A percentile compares a stretch with the other conserved stretches of the same genome.
Evolutionary conservation across 805 yeast genomes (phyloP).

Genomic region (Saturnispora silvae): DNA sequence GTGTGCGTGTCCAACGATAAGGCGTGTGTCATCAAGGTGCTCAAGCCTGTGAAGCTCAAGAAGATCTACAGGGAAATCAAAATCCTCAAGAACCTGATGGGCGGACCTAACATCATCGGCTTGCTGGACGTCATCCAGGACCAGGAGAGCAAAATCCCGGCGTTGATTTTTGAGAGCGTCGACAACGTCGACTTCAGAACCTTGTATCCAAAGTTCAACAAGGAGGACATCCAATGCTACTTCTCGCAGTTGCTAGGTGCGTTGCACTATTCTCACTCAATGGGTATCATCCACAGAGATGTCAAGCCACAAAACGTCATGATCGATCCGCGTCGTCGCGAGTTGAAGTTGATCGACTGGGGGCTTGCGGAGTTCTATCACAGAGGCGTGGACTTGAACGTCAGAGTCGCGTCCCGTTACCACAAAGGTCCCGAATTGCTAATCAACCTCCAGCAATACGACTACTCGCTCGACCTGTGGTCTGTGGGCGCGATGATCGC

Average conservation of each 20-base stretch:
- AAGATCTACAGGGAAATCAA: constrained; percentile 87
- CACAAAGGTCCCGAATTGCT: constrained; percentile 88
- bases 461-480: constrained; percentile 85
- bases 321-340: constrained; percentile 65
- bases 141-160: constrained; percentile 76
- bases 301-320: constrained; percentile 90
- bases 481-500: constrained; percentile 88
- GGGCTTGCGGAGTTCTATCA: constrained; percentile 92
- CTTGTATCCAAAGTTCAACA: constrained; percentile 69
- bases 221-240: constrained; percentile 69
- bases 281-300: constrained; percentile 93
- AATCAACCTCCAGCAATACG: constrained; percentile 74
- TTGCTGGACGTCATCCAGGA: constrained; percentile 82
- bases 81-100: constrained; percentile 72
- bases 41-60: constrained; percentile 88
- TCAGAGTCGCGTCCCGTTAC: constrained; percentile 84
- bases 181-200: constrained; percentile 80
- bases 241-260: constrained; percentile 77
- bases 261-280: constrained; percentile 78
- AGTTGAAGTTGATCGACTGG: constrained; percentile 81
- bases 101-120: constrained; percentile 72
- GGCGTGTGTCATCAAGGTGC: constrained; percentile 76
- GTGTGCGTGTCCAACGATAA: constrained; percentile 50
- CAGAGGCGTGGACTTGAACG: constrained; percentile 81
- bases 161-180: constrained; percentile 75